Conservation (phyloP, 2,329 filamentous ascomycete species). For the Aulographum hederae region DNA sequence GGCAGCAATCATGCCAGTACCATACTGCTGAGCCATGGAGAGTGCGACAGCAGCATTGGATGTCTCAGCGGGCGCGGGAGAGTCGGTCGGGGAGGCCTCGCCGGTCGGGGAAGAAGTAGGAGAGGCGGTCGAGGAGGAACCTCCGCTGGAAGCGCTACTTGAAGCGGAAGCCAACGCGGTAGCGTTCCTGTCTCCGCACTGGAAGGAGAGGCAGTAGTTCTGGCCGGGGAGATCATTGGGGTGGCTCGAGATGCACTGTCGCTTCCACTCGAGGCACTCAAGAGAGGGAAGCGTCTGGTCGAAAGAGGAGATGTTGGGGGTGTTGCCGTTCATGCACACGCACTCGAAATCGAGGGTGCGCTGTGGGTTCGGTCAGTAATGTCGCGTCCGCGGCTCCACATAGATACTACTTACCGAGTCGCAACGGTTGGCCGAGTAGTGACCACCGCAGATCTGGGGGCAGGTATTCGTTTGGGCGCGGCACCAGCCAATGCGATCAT, state of each 20-base stretch:
- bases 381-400: not conserved
- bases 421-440: conserved; percentile 33
- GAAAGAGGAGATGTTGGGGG: conserved; percentile 38
- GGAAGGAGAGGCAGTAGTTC: conserved; percentile 26
- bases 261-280: conserved; percentile 36
- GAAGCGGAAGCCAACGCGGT: conserved; percentile 13
- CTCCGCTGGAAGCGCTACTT: conserved; percentile 9
- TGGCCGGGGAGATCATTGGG: conserved; percentile 19
- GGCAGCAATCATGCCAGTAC: conserved; percentile 31
- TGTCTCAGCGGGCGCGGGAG: conserved; percentile 11
- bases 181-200: conserved; percentile 35
- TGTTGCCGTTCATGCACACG: conserved; percentile 35
- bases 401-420: conserved; percentile 28
- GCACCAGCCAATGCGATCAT: conserved; percentile 33
- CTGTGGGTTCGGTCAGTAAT: conserved; percentile 8
- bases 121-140: conserved; percentile 12
- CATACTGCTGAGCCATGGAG: conserved; percentile 28
- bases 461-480: conserved; percentile 39
- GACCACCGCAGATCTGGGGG: conserved; percentile 36
- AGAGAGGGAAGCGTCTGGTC: conserved; percentile 39
- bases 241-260: conserved; percentile 20
- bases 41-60: conserved; percentile 25
- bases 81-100: conserved; percentile 8
- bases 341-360: conserved; percentile 34
- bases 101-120: conserved; percentile 8